Base-by-base conservation (phyloP, 1,284 basidiomycete species). In the Flammula alnicola region DNA sequence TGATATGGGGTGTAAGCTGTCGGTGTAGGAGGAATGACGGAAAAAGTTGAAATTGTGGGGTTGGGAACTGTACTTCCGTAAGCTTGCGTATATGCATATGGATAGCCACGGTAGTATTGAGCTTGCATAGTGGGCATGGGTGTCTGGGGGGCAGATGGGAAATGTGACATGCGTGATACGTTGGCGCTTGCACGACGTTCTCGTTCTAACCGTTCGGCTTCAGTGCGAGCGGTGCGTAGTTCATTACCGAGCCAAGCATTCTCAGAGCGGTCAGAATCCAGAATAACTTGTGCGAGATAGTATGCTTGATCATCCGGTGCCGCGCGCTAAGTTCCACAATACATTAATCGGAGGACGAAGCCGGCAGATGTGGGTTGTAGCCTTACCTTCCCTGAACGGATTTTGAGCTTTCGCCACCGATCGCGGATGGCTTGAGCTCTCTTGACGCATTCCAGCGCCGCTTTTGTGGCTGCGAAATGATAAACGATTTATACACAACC, bases 261-360 rank as follows among this genome's bases (percentile, higher is more conserved):
- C 51, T 87, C 86, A 6, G 75, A 66, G 22, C 86, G 79, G 54
- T 91, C 88, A 0, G 73, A 63, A 48, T 91, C 89, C 35, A 88
- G 58, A 29, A 82, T 70, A 23, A 77, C 76, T 56, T 87, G 84
- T 5, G 81, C 77, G 10, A 90, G 70, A 31, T 78, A 66, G 57
- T 86, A 80, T 12, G 78, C 74, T 65, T 89, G 85, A 49, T 79
- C 79, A 57, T 79, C 78, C 9, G 80, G 81, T 14, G 78, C 79
- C 27, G 73, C 57, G 17, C 78, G 78, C 89, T 91, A 56, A 25
- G 47, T 52, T 38, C 83, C 52, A 26, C 47, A 57, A 39, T 30
- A 49, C 44, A 45, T 52, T 44, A 54, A 51, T 57, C 55, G 58
- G 16, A 30, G 32, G 47, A n/a, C n/a, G n/a, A n/a, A n/a, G n/a